Evolutionary conservation across 345 rosid genomes (phyloP), one percentile per base, ranked within the genome.

Genomic region (Clausena lansium): DNA sequence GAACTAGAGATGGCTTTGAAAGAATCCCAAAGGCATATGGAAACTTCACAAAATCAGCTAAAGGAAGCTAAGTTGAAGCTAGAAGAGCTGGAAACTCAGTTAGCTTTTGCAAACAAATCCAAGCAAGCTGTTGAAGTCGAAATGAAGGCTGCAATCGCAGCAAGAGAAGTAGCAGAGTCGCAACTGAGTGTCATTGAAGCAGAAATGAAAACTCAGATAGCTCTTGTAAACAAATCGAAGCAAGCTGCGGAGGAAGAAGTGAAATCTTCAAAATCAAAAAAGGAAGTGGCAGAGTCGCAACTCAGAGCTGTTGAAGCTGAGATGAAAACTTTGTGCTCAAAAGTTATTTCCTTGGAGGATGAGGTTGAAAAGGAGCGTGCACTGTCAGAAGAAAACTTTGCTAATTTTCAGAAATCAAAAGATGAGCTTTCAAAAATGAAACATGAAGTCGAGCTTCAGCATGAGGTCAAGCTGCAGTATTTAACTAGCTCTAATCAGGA

Each of bases 361-460:
- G 82, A 83, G 78, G 45, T 82, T 32, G 70, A 9, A 35, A 80
- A 84, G 65, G 89, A 86, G 84, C 80, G 41, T 38, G 70, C 83
- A 4, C 67, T 73, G 8, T 78, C 87, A 5, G 57, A 73, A 39
- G 85, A 84, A 70, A 77, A 68, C 76, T 25, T 64, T 55, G 80
- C 81, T 33, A 85, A 80, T 67, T 82, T 88, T 61, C 47, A 82
- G 65, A 82, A 84, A 76, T 80, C 90, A 68, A 86, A 87, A 85
- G 89, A 84, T 9, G 96, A 91, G 77, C 84, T 91, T 76, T 82
- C 78, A 24, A 86, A 84, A 70, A 70, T 87, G 86, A 90, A 88
- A 83, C 70, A 60, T 7, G 88, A 89, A 81, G 79, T 87, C 55
- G 81, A 86, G 72, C 84, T 79, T 36, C 85, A 50, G 69, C 79